phyloP scores from a whole-genome alignment of 352 stramenopile genomes.

The Phytopythium kandeliae region DNA sequence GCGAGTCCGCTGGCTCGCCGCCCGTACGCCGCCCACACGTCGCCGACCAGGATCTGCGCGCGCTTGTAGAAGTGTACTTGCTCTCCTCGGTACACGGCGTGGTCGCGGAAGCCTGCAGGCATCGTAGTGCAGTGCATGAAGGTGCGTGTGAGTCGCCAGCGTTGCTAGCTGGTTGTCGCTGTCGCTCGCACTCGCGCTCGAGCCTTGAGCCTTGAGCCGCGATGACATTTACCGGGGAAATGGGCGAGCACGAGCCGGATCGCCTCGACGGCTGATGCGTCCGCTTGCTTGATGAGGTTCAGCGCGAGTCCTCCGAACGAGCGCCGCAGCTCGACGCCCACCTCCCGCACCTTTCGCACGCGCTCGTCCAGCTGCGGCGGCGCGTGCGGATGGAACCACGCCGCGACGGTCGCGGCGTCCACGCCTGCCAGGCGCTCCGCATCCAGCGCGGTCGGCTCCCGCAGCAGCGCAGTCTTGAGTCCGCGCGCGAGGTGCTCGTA shows the following conservation, averaged over 20 bases:
- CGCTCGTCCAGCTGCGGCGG: slow-evolving; percentile 60
- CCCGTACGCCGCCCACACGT: slow-evolving; percentile 86
- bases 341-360: slow-evolving; percentile 48
- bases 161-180: not conserved
- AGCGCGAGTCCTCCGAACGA: slow-evolving; percentile 42
- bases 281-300: slow-evolving; percentile 45
- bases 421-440: slow-evolving; percentile 38
- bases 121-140: not conserved
- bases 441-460: slow-evolving; percentile 51
- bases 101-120: slow-evolving; percentile 68
- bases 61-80: slow-evolving; percentile 90
- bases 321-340: slow-evolving; percentile 41
- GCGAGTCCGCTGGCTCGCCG: slow-evolving; percentile 30
- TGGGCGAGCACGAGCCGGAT: slow-evolving; percentile 60
- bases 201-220: too few species aligned
- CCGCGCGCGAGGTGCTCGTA: slow-evolving; percentile 82
- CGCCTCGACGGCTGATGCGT: slow-evolving; percentile 51
- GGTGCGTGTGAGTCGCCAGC: not conserved
- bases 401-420: slow-evolving; percentile 32
- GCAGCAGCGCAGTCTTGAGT: slow-evolving; percentile 61
- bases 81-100: slow-evolving; percentile 71
- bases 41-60: slow-evolving; percentile 83
- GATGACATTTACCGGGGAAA: slow-evolving; percentile 42
- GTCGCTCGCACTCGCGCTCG: too few species aligned
- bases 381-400: slow-evolving; percentile 62